Base-by-base conservation (phyloP, 768 basidiomycete genomes). In the Rhizopogon sp. region DNA sequence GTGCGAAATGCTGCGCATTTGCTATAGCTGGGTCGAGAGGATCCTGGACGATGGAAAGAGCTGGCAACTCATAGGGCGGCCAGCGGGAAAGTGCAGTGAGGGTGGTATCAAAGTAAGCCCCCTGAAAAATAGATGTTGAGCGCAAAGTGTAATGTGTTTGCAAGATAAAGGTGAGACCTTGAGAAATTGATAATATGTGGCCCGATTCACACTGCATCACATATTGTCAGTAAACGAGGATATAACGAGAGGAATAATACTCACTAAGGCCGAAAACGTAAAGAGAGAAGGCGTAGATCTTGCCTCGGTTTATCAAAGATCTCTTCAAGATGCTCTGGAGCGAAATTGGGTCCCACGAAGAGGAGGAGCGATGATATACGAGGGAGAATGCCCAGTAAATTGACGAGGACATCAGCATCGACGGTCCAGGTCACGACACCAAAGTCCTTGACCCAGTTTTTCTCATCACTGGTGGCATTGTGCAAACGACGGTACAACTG, bases 211-310 rank as follows among this genome's bases (percentile, higher is more conserved):
- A 50, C 88, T 87, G 57, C 8, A 41, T 58, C 43, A 52, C 13
- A 42, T 25, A 54, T 50, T 52, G 54, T 50, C 52, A 31, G 43
- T 52, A 33, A 10, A 11, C 0, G 37, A 2, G 49, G 42, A 22
- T 20, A 16, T 3, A 16, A 22, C 3, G 37, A 55, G n/a, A 43
- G 37, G 13, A 5, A 11, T 29, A 1, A 25, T 14, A 70, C 87
- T 71, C 65, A 90, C 87, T 94, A 95, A 3, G 93, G 93, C 53
- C 87, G 79, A 70, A 96, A 95, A 56, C 87, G 73, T 51, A 96
- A 64, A 4, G 82, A 79, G 14, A 95, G 71, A 58, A 74, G 74
- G 39, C 69, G 59, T 58, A 96, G 60, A 0, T 58, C 62, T 11
- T 67, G 62, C 51, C 79, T 72, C 5, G 84, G 81, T 29, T 73